A percentile compares a stretch with the other conserved stretches of the same genome.
Conservation (phyloP, 495 filamentous ascomycete genomes). For the Evansstolkia leycettana region DNA sequence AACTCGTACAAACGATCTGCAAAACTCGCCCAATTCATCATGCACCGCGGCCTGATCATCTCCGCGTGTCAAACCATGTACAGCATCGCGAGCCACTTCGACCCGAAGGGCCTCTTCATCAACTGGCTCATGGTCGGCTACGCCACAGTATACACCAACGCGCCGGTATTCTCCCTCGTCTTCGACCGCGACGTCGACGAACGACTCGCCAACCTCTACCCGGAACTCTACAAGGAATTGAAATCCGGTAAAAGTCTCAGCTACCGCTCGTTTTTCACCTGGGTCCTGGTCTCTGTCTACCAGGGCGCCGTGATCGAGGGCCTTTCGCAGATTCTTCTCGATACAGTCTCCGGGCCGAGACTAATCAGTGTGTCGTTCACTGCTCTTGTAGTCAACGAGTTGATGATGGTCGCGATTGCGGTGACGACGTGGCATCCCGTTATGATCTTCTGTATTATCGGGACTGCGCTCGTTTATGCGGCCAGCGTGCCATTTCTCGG, state of each 20-base stretch:
- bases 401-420: conserved; percentile 92
- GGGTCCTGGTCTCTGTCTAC: conserved; percentile 92
- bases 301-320: conserved; percentile 93
- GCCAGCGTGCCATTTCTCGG: conserved; percentile 79
- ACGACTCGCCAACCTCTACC: conserved; percentile 83
- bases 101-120: conserved; percentile 88
- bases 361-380: conserved; percentile 92
- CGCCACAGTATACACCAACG: conserved; percentile 90
- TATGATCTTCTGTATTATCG: conserved; percentile 76
- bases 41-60: conserved; percentile 93
- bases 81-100: conserved; percentile 79
- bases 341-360: conserved; percentile 47
- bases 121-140: conserved; percentile 98
- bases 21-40: conserved; percentile 96
- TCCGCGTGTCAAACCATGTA: conserved; percentile 95
- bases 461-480: conserved; percentile 68
- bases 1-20: conserved; percentile 94
- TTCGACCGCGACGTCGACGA: conserved; percentile 94
- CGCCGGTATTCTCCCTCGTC: conserved; percentile 90
- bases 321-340: conserved; percentile 74
- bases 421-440: conserved; percentile 95
- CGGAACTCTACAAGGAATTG: conserved; percentile 93
- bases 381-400: conserved; percentile 83
- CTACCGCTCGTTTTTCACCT: conserved; percentile 91
- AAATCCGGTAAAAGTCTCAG: conserved; percentile 73